phyloP scores from a whole-genome alignment of 2,329 filamentous ascomycete species.

The Phoma sp. region DNA sequence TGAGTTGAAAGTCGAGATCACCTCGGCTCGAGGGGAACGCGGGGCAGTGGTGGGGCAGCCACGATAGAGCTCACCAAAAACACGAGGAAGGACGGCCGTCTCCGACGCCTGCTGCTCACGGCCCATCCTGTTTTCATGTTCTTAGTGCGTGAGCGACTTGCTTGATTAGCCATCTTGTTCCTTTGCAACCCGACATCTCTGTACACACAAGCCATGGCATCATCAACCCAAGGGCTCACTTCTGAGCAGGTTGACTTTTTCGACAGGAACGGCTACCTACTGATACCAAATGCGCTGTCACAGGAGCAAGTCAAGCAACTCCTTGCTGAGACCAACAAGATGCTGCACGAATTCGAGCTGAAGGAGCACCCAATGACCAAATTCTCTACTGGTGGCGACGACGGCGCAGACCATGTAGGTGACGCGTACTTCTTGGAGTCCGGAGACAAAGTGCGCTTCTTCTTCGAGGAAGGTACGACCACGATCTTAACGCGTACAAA shows the following conservation, averaged over 20 bases:
- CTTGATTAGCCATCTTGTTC: neutral
- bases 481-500: neutral
- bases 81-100: slow-evolving; percentile 25
- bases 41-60: slow-evolving; percentile 14
- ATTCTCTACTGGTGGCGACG: slow-evolving; percentile 83
- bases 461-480: slow-evolving; percentile 78
- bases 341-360: slow-evolving; percentile 80
- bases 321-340: slow-evolving; percentile 73
- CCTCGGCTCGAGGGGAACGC: slow-evolving; percentile 9
- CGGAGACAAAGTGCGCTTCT: slow-evolving; percentile 92
- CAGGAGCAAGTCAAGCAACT: slow-evolving; percentile 70
- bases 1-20: no score
- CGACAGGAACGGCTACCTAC: slow-evolving; percentile 84
- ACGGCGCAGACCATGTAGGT: slow-evolving; percentile 76
- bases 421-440: slow-evolving; percentile 93
- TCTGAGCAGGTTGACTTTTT: slow-evolving; percentile 74
- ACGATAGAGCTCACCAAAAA: slow-evolving; percentile 5
- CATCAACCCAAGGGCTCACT: slow-evolving; percentile 64
- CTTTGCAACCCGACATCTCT: neutral
- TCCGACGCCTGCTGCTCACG: slow-evolving; percentile 25
- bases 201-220: slow-evolving; percentile 23
- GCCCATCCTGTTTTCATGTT: slow-evolving; percentile 3
- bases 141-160: neutral
- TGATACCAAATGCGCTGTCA: slow-evolving; percentile 79
- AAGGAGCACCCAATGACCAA: slow-evolving; percentile 87